A percentile compares a stretch with the other conserved stretches of the same genome.
Evolutionary conservation across 2,329 filamentous ascomycete species (phyloP).

Genomic region (Nemania sp.): DNA sequence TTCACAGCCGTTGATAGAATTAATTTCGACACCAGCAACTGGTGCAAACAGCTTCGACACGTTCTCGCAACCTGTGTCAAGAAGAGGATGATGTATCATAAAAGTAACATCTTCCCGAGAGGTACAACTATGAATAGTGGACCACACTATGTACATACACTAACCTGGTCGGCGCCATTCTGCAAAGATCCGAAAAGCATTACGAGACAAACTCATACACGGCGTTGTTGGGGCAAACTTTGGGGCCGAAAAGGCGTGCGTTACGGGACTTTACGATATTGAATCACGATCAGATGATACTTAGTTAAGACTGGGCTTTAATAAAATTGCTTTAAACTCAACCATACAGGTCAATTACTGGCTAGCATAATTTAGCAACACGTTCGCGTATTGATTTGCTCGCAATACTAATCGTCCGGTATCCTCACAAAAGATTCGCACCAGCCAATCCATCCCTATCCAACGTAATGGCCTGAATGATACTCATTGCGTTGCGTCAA

Average conservation of each 20-base stretch:
- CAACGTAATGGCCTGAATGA: no score
- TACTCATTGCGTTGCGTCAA: no score
- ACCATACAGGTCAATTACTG: no score
- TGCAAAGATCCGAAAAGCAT: constrained; percentile 19
- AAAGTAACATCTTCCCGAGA: not conserved
- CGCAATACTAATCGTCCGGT: no score
- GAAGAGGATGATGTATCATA: not conserved
- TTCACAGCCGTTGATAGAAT: constrained; percentile 1
- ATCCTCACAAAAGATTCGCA: no score
- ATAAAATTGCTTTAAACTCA: not conserved
- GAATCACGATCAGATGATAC: constrained; percentile 26
- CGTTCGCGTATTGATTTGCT: no score
- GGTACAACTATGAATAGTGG: constrained; percentile 4
- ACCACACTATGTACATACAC: constrained; percentile 35
- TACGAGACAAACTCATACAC: constrained; percentile 18
- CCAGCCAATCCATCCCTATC: no score
- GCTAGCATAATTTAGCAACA: no score
- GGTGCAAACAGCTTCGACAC: not conserved
- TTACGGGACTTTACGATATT: constrained; percentile 29
- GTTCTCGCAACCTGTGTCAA: not conserved
- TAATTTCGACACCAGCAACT: constrained; percentile 6
- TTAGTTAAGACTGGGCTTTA: constrained; percentile 14
- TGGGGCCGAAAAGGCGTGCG: constrained; percentile 30
- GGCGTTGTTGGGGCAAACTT: constrained; percentile 33
- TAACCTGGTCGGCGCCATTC: constrained; percentile 14